phyloP scores from a whole-genome alignment of 139 green algal species.

The Chlorella sorokiniana region DNA sequence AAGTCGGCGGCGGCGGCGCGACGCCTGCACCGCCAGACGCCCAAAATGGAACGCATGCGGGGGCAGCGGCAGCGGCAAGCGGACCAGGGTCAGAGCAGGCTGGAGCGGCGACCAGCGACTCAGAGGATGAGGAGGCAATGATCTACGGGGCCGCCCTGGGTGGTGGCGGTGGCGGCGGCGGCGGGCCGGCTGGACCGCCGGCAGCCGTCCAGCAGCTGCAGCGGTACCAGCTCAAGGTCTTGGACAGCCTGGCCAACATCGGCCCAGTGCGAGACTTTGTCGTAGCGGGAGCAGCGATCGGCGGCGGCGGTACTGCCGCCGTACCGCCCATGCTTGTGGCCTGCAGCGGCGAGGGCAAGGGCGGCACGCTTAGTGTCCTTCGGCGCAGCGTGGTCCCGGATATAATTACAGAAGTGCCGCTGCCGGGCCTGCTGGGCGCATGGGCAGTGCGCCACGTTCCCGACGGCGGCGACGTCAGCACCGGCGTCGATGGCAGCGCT shows the following conservation, averaged over 20 bases:
- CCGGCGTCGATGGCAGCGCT: neutral
- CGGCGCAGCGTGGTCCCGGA: constrained; percentile 71
- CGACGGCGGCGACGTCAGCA: neutral
- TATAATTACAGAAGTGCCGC: constrained; percentile 76
- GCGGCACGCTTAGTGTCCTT: constrained; percentile 77
- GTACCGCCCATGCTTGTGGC: constrained; percentile 53
- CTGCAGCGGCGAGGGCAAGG: constrained; percentile 68
- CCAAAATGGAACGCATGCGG: neutral
- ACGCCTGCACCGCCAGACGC: neutral
- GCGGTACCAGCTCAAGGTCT: constrained; percentile 48
- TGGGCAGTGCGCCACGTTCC: constrained; percentile 77
- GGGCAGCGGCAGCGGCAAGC: neutral
- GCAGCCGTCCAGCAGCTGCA: constrained; percentile 26
- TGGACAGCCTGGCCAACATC: constrained; percentile 69
- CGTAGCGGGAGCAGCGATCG: neutral
- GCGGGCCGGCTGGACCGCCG: neutral
- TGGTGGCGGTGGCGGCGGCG: neutral
- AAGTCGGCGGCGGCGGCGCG: neutral
- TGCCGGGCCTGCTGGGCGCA: constrained; percentile 61
- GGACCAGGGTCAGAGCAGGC: constrained; percentile 6
- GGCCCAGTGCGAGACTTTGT: constrained; percentile 68
- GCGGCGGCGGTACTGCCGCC: neutral
- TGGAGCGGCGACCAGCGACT: neutral
- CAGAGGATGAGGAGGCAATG: constrained; percentile 43
- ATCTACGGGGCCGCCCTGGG: constrained; percentile 24